These are phyloP conservation scores for Chrysoporthe deuterocubensis DNA, from an alignment of 2,329 filamentous ascomycete genomes.

Conservation along the genomic window DNA sequence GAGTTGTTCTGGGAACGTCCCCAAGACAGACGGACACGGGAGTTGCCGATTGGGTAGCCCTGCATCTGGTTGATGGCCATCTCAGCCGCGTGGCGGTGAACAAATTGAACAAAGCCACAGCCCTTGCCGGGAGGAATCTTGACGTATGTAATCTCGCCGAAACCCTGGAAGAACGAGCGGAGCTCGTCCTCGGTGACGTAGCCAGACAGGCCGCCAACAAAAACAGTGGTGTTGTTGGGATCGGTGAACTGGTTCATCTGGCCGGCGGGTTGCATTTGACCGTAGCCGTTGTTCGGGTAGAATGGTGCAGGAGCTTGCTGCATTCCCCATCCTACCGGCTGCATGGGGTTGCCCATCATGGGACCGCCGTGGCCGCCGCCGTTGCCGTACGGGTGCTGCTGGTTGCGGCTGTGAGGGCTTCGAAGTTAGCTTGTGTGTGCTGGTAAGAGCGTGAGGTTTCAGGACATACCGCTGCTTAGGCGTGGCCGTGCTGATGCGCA, in stretches of 20 bases:
- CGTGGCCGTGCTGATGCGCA: conserved; percentile 97
- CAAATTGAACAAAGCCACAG: conserved; percentile 98
- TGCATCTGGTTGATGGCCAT: conserved; percentile 99
- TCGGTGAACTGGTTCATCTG: conserved; percentile 99
- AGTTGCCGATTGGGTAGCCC: conserved; percentile 98
- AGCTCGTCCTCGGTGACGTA: conserved; percentile 99
- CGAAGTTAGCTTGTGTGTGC: not conserved
- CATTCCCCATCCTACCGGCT: conserved; percentile 48
- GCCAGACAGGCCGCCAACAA: conserved; percentile 93
- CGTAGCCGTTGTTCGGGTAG: conserved; percentile 28
- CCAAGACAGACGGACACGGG: conserved; percentile 95
- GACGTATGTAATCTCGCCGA: conserved; percentile 99
- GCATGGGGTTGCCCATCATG: conserved; percentile 45
- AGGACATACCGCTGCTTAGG: conserved; percentile 79
- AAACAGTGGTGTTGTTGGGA: conserved; percentile 99
- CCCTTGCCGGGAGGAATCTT: conserved; percentile 99
- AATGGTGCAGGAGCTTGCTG: conserved; percentile 31
- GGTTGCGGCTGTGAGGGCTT: conserved; percentile 41
- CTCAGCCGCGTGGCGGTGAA: conserved; percentile 96
- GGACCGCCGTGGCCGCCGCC: conserved; percentile 41
- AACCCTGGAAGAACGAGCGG: conserved; percentile 99
- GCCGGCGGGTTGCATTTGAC: conserved; percentile 42
- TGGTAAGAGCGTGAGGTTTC: not conserved
- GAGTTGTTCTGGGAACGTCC: conserved; percentile 99
- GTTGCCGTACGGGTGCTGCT: conserved; percentile 39